Conservation (phyloP, 2,329 filamentous ascomycete genomes). For the Tolypocladium endophyticum region DNA sequence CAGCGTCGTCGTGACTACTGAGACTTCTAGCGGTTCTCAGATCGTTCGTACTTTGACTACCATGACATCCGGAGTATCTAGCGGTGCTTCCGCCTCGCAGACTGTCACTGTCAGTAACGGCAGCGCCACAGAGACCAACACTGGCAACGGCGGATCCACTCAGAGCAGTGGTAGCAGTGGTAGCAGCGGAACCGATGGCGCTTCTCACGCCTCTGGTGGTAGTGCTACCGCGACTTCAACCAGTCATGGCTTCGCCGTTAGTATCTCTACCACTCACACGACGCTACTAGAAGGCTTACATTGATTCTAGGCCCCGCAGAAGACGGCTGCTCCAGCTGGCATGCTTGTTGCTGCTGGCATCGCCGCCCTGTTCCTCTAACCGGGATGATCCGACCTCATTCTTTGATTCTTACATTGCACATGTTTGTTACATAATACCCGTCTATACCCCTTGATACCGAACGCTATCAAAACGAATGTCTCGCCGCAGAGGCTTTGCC, state of each 20-base stretch:
- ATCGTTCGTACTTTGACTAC: slow-evolving; percentile 17
- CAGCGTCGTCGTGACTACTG: slow-evolving; percentile 11
- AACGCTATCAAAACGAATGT: slow-evolving; percentile 13
- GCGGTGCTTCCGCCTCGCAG: slow-evolving; percentile 9
- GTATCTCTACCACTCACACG: slow-evolving; percentile 4
- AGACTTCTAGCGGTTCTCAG: slow-evolving; percentile 10
- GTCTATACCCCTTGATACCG: slow-evolving; percentile 17
- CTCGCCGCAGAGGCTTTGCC: slow-evolving; percentile 10
- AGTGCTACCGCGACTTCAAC: slow-evolving; percentile 4
- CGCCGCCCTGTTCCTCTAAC: slow-evolving; percentile 37
- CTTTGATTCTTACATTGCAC: slow-evolving; percentile 21
- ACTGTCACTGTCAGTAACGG: neutral
- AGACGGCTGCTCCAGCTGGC: slow-evolving; percentile 34
- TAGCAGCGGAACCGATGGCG: neutral
- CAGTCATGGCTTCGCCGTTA: slow-evolving; percentile 17
- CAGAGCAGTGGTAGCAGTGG: neutral
- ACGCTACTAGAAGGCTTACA: neutral
- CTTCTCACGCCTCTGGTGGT: neutral
- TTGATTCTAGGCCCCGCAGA: slow-evolving; percentile 21
- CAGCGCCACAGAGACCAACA: neutral
- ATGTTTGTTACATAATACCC: slow-evolving; percentile 33
- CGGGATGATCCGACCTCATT: slow-evolving; percentile 6
- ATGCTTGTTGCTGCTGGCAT: slow-evolving; percentile 38
- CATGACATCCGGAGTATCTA: slow-evolving; percentile 7
- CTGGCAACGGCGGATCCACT: neutral